Evolutionary conservation across 768 basidiomycete species (phyloP).

Genomic region (Boletus huronensis): DNA sequence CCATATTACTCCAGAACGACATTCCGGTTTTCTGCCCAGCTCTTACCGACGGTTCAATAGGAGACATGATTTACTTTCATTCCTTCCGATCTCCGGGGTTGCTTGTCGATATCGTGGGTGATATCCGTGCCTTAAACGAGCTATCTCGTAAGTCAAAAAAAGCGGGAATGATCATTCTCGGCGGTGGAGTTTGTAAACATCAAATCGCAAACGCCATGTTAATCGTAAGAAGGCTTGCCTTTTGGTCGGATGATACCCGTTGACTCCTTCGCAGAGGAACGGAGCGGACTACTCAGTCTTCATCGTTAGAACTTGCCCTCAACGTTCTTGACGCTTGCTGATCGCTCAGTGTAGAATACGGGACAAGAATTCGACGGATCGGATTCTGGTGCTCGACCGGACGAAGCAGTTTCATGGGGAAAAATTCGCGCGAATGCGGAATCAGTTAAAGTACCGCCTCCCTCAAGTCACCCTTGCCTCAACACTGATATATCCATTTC

Average conservation of each 20-base stretch:
- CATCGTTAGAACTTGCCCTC: conserved; percentile 53
- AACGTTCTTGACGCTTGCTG: not conserved
- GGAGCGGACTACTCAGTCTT: conserved; percentile 97
- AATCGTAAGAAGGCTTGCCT: conserved; percentile 56
- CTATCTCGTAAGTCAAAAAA: conserved; percentile 80
- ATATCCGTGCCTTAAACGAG: conserved; percentile 91
- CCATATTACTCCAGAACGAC: conserved; percentile 64
- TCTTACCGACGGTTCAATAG: conserved; percentile 94
- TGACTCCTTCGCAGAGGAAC: conserved; percentile 62
- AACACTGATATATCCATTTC: conserved; percentile 2
- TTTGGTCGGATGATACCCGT: not conserved
- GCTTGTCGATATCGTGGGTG: conserved; percentile 88
- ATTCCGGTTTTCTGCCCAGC: conserved; percentile 99
- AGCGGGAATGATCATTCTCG: conserved; percentile 97
- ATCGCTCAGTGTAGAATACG: conserved; percentile 62
- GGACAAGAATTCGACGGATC: conserved; percentile 99
- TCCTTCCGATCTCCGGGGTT: conserved; percentile 86
- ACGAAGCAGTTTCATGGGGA: conserved; percentile 98
- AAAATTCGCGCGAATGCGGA: conserved; percentile 89
- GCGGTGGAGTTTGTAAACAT: conserved; percentile 98
- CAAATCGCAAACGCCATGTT: conserved; percentile 99
- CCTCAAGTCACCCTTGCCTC: not conserved
- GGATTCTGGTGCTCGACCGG: conserved; percentile 93
- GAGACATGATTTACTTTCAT: conserved; percentile 99
- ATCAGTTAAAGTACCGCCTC: conserved; percentile 63